Percentiles rank a stretch among this genome's conserved stretches.
These are phyloP conservation scores for Auxenochlorella protothecoides DNA, from an alignment of 139 green algal genomes.

Conservation along the genomic window DNA sequence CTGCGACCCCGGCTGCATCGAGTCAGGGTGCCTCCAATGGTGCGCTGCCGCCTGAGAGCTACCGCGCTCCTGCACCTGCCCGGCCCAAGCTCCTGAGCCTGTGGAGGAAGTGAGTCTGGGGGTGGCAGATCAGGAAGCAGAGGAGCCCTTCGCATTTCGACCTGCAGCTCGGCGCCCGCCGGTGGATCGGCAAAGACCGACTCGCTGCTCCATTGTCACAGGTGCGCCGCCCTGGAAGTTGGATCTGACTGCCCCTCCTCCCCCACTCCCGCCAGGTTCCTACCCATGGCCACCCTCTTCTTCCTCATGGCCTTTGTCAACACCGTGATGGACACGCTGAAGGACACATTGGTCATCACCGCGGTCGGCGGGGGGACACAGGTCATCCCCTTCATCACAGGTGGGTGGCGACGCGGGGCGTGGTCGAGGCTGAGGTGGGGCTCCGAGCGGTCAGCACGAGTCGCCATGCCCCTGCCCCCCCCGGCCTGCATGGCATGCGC, in stretches of 20 bases:
- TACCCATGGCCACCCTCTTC: slow-evolving; percentile 83
- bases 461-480: neutral
- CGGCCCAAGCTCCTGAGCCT: slow-evolving; percentile 20
- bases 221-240: too few species aligned
- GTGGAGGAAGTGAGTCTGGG: slow-evolving; percentile 15
- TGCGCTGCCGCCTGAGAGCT: too few species aligned
- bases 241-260: neutral
- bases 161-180: too few species aligned
- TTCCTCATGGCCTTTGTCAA: slow-evolving; percentile 87
- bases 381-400: slow-evolving; percentile 63
- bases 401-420: neutral
- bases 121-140: neutral
- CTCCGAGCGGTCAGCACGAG: too few species aligned
- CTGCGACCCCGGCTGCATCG: too few species aligned
- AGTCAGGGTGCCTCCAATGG: too few species aligned
- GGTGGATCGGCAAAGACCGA: too few species aligned
- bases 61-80: too few species aligned
- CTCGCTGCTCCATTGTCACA: too few species aligned
- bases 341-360: slow-evolving; percentile 89
- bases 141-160: too few species aligned
- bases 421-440: too few species aligned
- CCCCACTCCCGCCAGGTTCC: slow-evolving; percentile 23
- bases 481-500: neutral
- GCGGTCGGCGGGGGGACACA: slow-evolving; percentile 53
- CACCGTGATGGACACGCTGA: slow-evolving; percentile 87